Evolutionary conservation across 352 stramenopile species (phyloP), one percentile per base, ranked within the genome.

Genomic region (Blastocystis sp.): DNA sequence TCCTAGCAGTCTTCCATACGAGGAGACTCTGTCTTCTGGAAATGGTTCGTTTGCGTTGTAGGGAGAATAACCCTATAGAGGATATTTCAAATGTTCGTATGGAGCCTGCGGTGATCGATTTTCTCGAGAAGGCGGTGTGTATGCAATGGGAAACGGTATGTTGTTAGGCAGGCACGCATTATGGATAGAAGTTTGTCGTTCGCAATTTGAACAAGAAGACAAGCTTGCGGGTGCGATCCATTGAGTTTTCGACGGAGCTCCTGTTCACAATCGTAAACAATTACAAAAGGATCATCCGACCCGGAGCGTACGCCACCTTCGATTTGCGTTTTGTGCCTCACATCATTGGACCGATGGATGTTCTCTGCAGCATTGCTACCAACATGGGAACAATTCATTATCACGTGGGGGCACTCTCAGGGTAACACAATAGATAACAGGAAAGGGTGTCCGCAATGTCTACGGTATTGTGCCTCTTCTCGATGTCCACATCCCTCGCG

Each of bases 341-440:
- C 16, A 24, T 27, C 9, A 4, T 81, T 34, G 69, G 69, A 24
- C 1, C 48, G 14, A 49, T 49, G 18, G 69, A 81, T 27, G 24
- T 64, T 34, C 14, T 27, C 1, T 81, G 69, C 24, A 61, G n/a
- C 44, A 42, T 81, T n/a, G 40, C 53, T 42, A 81, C 69, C 1
- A 81, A 81, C 36, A 63, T 81, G n/a, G 69, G 69, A 18, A 24
- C 42, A 42, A 21, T 81, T 42, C 18, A 81, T 16, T 81, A 81
- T 38, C 24, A 59, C 4, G 69, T 81, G 32, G 27, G 2, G 32
- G 8, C 3, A 42, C 4, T 48, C 14, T 32, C 34, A n/a, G 0
- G 32, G 16, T 64, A 14, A 64, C 49, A 4, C 6, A 1, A 6
- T n/a, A 81, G 69, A 48, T 81, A 1, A 64, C 27, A 0, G 69